Evolutionary conservation across 129 eudicot species (phyloP), one percentile per base, ranked within the genome.

Genomic region (Scalesia atractyloides): DNA sequence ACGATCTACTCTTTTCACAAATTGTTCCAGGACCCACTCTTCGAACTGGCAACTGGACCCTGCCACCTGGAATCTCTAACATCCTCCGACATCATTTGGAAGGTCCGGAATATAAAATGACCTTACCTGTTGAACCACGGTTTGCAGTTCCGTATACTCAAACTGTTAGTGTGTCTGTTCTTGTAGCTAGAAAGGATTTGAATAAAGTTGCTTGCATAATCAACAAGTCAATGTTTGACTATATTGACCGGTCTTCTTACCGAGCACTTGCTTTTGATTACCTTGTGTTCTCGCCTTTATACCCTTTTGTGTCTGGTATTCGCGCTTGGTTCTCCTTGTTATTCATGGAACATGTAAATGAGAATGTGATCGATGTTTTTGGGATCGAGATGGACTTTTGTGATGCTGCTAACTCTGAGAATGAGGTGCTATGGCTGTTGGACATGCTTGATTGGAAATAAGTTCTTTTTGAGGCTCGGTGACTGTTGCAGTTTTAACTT

Each of bases 401-500:
- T 50, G 96, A 92, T 64, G 90, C 83, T 68, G 98, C 98, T 13
- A 89, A 80, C 64, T 69, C 95, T 9, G 92, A 92, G 76, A 84
- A 82, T 33, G 95, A 85, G 72, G 88, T 92, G 63, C 83, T 92
- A 22, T 92, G 98, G 98, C 82, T 92, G 19, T 78, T 92, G 72
- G 91, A 89, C 73, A 92, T 92, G 98, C 95, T 92, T 37, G 95
- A 92, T 59, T 92, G 98, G 98, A 89, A 92, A 82, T 92, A 73
- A 85, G 44, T 57, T 54, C 12, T 20, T 5, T 22, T 70, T 37
- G 19, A 54, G 24, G 14, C 5, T 36, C 7, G 2, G 11, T 33
- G n/a, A 22, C 39, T 53, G 43, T 52, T 74, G 41, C 49, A 53
- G 72, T 37, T 74, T 9, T 37, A 49, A 34, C 30, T 18, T 74